Evolutionary conservation across 2,329 filamentous ascomycete species (phyloP), one percentile per base, ranked within the genome.

Genomic region (Xenosphaeropsis pyriputrescens): DNA sequence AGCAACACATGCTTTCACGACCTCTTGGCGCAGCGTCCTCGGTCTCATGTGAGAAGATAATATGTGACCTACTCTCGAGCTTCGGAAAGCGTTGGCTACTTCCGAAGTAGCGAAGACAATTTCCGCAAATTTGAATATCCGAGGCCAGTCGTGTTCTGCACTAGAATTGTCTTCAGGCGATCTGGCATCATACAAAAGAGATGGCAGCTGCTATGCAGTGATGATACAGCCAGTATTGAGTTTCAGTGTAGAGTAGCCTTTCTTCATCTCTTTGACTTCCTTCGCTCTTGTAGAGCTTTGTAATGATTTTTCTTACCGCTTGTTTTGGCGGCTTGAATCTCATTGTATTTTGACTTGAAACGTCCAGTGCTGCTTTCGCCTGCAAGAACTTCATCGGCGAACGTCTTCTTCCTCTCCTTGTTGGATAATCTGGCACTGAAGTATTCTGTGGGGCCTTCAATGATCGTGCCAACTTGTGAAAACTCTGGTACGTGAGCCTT

Each of bases 231-330:
- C 22, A 9, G 22, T 26, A 26, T 26, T 9, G 22, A 9, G 22
- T 5, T 26, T 9, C 5, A 26, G 12, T 9, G 12, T 3, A 26
- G 22, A 6, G 12, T 26, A 26, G 8, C 22, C 8, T 11, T 6
- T 9, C 3, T 26, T 26, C 22, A 26, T 26, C 32, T 34, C 17
- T 39, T 39, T 17, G 38, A 34, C 18, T 38, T 18, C 43, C 73
- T 62, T 56, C 74, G 70, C 36, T 65, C 65, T 53, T 82, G 74
- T 47, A 94, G 58, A 39, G 78, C 79, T 55, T 89, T 89, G 66
- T 95, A 96, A 51, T 84, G 81, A 1, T 72, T 77, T 61, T 89
- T 95, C 64, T 85, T 93, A 37, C 91, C 91, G 50, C 84, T 93
- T 17, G 71, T 74, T 61, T 93, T 96, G 43, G 70, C 70, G 36